Evolutionary conservation across 805 yeast species (phyloP).

Genomic region (Ogataea methanolica): DNA sequence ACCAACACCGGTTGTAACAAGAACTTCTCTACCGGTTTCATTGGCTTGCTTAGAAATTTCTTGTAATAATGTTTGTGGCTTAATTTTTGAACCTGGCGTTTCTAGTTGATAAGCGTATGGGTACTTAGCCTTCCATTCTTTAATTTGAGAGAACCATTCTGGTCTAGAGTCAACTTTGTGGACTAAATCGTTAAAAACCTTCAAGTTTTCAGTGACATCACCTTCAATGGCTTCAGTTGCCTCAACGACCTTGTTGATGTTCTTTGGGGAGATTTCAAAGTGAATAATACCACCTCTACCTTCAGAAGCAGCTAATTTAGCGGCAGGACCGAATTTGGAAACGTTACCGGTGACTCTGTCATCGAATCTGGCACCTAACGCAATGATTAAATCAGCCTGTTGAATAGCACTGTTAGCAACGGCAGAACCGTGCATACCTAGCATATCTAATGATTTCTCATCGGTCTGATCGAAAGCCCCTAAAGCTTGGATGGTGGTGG

Average conservation of each 20-base stretch:
- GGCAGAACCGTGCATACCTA: conserved; percentile 98
- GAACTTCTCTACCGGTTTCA: conserved; percentile 63
- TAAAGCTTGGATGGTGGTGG: conserved; percentile 89
- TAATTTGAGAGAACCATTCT: conserved; percentile 73
- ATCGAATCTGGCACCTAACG: conserved; percentile 96
- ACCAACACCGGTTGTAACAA: conserved; percentile 97
- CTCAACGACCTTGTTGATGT: conserved; percentile 94
- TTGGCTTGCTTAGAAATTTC: conserved; percentile 72
- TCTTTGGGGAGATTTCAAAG: conserved; percentile 93
- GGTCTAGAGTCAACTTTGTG: conserved; percentile 60
- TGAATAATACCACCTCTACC: conserved; percentile 94
- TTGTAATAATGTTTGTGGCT: conserved; percentile 87
- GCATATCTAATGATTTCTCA: conserved; percentile 87
- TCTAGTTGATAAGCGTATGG: conserved; percentile 82
- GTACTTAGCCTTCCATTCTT: conserved; percentile 79
- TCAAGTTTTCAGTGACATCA: conserved; percentile 80
- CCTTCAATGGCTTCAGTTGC: conserved; percentile 98
- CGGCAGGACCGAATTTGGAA: conserved; percentile 88
- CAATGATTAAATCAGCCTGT: conserved; percentile 86
- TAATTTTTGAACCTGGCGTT: conserved; percentile 73
- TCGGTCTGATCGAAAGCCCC: conserved; percentile 94
- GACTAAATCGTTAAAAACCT: conserved; percentile 66
- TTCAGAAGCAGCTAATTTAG: conserved; percentile 82
- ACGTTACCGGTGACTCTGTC: conserved; percentile 94
- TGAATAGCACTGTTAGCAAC: conserved; percentile 95